These are phyloP conservation scores for Solanum neorickii DNA, from an alignment of 257 asterid genomes.

Conservation along the genomic window DNA sequence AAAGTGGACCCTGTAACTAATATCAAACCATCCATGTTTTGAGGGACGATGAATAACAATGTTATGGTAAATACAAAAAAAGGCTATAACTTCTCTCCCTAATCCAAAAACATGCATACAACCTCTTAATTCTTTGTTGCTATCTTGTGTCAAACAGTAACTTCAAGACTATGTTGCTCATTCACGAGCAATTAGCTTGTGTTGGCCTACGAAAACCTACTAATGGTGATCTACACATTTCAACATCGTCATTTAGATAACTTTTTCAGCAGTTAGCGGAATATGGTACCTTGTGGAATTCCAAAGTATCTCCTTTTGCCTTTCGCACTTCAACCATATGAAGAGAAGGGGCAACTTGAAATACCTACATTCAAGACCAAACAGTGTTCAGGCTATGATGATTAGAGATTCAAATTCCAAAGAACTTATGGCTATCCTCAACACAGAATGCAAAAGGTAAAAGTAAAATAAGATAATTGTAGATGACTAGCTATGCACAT, in stretches of 20 bases:
- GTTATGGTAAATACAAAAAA: not conserved
- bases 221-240: not conserved
- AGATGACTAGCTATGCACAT: not conserved
- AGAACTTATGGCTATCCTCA: not conserved
- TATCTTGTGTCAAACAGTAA: not conserved
- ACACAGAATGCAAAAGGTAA: not conserved
- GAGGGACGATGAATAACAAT: not conserved
- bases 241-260: not conserved
- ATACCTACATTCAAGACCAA: slow-evolving; percentile 29
- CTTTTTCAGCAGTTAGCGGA: not conserved
- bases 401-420: not conserved
- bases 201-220: not conserved
- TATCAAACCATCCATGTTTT: not conserved
- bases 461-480: not conserved
- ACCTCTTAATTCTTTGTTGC: not conserved
- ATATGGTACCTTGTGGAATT: slow-evolving; percentile 54
- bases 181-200: not conserved
- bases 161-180: not conserved
- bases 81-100: not conserved
- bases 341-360: slow-evolving; percentile 51
- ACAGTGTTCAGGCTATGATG: not conserved
- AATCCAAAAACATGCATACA: not conserved
- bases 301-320: slow-evolving; percentile 56
- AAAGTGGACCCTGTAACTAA: not conserved
- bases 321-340: slow-evolving; percentile 53